phyloP scores from a whole-genome alignment of 768 basidiomycete genomes.

The Phylloporus sp. region DNA sequence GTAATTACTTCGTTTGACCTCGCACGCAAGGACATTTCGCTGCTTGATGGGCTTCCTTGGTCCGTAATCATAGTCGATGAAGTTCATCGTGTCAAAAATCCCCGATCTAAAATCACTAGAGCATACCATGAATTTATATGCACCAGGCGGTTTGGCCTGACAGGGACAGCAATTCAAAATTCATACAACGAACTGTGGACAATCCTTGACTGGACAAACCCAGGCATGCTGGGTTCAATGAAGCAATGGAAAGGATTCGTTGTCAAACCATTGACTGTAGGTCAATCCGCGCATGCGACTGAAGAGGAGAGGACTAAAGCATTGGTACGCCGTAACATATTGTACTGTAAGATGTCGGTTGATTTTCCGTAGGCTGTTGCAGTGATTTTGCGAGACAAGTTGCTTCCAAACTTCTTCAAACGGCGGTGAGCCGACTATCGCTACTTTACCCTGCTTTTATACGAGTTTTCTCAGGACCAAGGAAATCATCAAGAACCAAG shows the following conservation, averaged over 20 bases:
- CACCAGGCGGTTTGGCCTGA: slow-evolving; percentile 74
- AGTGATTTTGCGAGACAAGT: slow-evolving; percentile 52
- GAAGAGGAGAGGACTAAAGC: slow-evolving; percentile 59
- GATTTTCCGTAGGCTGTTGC: slow-evolving; percentile 49
- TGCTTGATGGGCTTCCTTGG: slow-evolving; percentile 66
- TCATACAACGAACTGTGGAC: slow-evolving; percentile 89
- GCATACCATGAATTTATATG: slow-evolving; percentile 73
- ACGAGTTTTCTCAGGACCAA: slow-evolving; percentile 52
- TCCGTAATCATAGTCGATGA: slow-evolving; percentile 83
- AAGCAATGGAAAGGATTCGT: slow-evolving; percentile 78
- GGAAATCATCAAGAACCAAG: slow-evolving; percentile 68
- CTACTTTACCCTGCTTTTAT: neutral
- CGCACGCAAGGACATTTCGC: slow-evolving; percentile 65
- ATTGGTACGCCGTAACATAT: slow-evolving; percentile 33
- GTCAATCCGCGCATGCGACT: slow-evolving; percentile 64
- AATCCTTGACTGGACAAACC: slow-evolving; percentile 89
- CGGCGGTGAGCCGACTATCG: slow-evolving; percentile 49
- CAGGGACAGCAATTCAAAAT: slow-evolving; percentile 85
- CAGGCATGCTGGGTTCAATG: slow-evolving; percentile 66
- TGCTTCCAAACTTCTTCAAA: slow-evolving; percentile 82
- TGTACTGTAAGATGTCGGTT: neutral
- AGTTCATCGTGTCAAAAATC: slow-evolving; percentile 86
- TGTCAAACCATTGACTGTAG: slow-evolving; percentile 58
- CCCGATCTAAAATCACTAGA: slow-evolving; percentile 55
- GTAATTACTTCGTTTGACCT: slow-evolving; percentile 82